These are phyloP conservation scores for Rhizophagus prolifer DNA, from an alignment of 192 early-diverging fungal genomes.

Conservation along the genomic window DNA sequence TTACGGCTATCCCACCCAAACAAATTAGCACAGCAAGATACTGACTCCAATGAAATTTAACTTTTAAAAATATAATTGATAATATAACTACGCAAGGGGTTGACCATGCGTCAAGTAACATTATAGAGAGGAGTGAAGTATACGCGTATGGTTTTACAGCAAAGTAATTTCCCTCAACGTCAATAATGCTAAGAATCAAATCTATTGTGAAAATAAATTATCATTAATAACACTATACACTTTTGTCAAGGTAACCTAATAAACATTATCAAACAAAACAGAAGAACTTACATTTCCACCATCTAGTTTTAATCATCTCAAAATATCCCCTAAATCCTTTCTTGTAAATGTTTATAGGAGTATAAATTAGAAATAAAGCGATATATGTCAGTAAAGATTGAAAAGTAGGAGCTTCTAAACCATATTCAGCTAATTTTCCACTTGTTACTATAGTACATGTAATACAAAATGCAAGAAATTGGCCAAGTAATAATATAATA, in stretches of 20 bases:
- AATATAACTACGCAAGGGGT: slow-evolving; percentile 74
- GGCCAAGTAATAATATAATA: slow-evolving; percentile 54
- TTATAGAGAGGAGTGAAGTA: slow-evolving; percentile 73
- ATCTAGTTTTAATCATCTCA: slow-evolving; percentile 41
- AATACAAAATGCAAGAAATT: slow-evolving; percentile 73
- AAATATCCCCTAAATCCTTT: slow-evolving; percentile 49
- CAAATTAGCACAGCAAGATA: slow-evolving; percentile 68
- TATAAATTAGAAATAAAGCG: slow-evolving; percentile 62
- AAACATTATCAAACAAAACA: not conserved
- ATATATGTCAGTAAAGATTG: slow-evolving; percentile 75
- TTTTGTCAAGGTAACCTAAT: not conserved
- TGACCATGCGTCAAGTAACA: slow-evolving; percentile 79
- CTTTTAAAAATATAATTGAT: slow-evolving; percentile 61
- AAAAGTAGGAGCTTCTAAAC: slow-evolving; percentile 60
- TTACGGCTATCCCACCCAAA: slow-evolving; percentile 65
- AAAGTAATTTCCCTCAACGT: slow-evolving; percentile 85
- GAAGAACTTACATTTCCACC: slow-evolving; percentile 43
- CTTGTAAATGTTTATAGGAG: slow-evolving; percentile 49
- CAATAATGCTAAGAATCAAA: slow-evolving; percentile 62
- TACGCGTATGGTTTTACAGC: slow-evolving; percentile 75
- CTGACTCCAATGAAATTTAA: slow-evolving; percentile 64
- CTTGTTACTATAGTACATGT: slow-evolving; percentile 69
- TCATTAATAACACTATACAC: too few relatives aligned
- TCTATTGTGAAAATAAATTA: slow-evolving; percentile 33
- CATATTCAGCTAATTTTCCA: slow-evolving; percentile 60